A percentile compares a stretch with the other conserved stretches of the same genome.
These are phyloP conservation scores for Thymus quinquecostatus DNA, from an alignment of 257 asterid species.

Conservation along the genomic window DNA sequence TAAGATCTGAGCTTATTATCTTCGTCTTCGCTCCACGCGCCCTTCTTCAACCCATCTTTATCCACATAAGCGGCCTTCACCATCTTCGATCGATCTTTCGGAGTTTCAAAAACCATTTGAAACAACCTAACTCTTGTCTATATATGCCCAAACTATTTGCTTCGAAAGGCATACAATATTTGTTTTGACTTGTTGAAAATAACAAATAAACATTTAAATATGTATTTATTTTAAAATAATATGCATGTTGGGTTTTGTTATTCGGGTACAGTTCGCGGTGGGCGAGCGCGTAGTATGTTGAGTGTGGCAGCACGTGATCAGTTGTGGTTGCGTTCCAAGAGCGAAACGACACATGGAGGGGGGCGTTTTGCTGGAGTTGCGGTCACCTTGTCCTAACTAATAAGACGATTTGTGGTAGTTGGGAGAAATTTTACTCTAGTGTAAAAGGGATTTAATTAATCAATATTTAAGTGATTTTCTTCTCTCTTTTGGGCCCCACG, in stretches of 20 bases:
- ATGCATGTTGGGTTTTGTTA: neutral
- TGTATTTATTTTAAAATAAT: neutral
- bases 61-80: conserved; percentile 37
- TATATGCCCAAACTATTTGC: neutral
- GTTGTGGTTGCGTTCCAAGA: neutral
- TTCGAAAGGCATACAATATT: neutral
- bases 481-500: no score
- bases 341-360: conserved; percentile 12
- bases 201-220: neutral
- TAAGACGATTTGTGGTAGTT: neutral
- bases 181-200: conserved; percentile 22
- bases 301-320: conserved; percentile 19
- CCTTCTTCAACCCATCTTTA: conserved; percentile 47
- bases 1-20: conserved; percentile 45
- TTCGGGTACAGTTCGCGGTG: neutral
- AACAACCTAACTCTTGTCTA: conserved; percentile 24
- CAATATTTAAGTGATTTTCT: neutral
- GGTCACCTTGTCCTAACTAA: neutral
- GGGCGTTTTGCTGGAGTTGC: conserved; percentile 12
- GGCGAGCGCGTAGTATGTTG: neutral
- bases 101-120: neutral
- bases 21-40: conserved; percentile 63
- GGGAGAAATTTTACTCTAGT: neutral
- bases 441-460: neutral
- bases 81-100: conserved; percentile 6